These are phyloP conservation scores for Colletotrichum sp. DNA, from an alignment of 2,329 filamentous ascomycete species.

Conservation along the genomic window DNA sequence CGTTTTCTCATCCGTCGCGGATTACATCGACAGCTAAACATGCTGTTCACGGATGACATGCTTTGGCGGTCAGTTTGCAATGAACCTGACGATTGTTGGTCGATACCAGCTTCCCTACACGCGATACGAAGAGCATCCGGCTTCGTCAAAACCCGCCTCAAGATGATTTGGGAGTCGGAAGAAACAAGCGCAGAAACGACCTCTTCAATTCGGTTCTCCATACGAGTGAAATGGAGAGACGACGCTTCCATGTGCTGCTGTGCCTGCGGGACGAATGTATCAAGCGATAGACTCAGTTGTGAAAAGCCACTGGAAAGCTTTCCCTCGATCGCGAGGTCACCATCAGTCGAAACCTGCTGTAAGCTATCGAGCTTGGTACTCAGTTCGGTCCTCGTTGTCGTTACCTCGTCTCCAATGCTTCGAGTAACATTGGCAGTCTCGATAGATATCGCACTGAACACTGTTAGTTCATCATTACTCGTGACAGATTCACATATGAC, in stretches of 20 bases:
- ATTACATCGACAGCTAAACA: background rate
- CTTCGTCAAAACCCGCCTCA: too few relatives aligned
- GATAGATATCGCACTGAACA: background rate
- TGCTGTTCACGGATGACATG: fast-evolving
- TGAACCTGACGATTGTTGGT: fast-evolving
- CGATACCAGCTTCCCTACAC: too few relatives aligned
- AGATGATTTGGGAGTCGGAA: fast-evolving
- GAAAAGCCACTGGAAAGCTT: fast-evolving
- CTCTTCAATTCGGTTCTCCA: too few relatives aligned
- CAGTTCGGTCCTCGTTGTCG: fast-evolving
- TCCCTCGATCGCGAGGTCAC: fast-evolving
- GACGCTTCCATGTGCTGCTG: too few relatives aligned
- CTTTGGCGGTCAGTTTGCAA: fast-evolving
- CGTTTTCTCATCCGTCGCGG: background rate
- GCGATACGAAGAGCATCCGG: too few relatives aligned
- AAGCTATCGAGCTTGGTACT: background rate
- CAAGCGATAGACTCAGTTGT: fast-evolving
- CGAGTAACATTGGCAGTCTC: background rate
- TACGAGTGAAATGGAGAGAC: fast-evolving
- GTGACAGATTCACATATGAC: fast-evolving
- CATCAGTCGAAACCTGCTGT: fast-evolving
- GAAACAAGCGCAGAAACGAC: too few relatives aligned
- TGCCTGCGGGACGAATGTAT: background rate
- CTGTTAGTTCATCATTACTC: background rate
- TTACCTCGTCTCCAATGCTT: background rate